Base-by-base conservation (phyloP, 75 land plant species). In the Pinus albicaulis region DNA sequence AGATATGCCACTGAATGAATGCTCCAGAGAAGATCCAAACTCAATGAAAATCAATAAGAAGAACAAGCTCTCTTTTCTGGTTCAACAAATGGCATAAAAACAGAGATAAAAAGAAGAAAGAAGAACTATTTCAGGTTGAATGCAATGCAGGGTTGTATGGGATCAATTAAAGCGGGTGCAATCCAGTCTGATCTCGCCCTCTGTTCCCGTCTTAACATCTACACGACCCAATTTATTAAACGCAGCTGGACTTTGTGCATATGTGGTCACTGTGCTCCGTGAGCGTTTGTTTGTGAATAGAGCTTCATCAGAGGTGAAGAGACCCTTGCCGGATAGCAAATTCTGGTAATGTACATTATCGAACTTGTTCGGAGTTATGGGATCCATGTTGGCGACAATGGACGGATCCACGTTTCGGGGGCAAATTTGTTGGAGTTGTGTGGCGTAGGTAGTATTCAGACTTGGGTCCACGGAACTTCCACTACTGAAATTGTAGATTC, bases 281-380 rank as follows among this genome's bases (percentile, higher is more conserved):
- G 96, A 84, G 71, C 83, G 44, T 2, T 6, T 0, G 64, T 89
- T 88, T 31, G 86, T 75, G 75, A 60, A 89, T 52, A 94, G 82
- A n/a, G 63, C 59, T 12, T 59, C 8, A 56, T 94, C 95, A 20
- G 92, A 92, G 26, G 78, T 74, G 80, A 90, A 86, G 8, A 94
- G 70, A 24, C 95, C 97, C 75, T 62, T 85, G 0, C 83, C 84
- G 41, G 69, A 73, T 66, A 66, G 76, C 0, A 94, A 75, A 60
- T 92, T 86, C 74, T 79, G 23, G 85, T 70, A 94, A 83, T 88
- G 92, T 15, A 63, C 76, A 74, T 86, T 88, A 77, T 94, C 92
- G 57, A 92, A 92, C 0, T 8, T 63, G 0, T 56, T 25, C 11
- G 97, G 92, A 0, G 92, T 90, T 48, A 24, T 62, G 15, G 84